phyloP scores from a whole-genome alignment of 257 asterid genomes.

The Solanum ossicruentum region DNA sequence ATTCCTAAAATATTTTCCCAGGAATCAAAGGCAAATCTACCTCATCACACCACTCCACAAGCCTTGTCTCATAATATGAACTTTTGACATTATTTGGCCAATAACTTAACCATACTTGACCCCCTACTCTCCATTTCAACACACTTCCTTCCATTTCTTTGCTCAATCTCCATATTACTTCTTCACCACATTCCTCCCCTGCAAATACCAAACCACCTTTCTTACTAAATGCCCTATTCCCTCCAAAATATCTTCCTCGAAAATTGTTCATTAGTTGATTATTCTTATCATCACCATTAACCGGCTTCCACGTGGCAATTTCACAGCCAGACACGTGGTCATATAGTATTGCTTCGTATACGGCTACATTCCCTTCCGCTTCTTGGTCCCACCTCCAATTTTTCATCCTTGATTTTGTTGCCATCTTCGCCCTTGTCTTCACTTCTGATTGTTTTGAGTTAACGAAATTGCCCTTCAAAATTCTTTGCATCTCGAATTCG shows the following conservation, averaged over 20 bases:
- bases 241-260: slow-evolving; percentile 36
- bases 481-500: slow-evolving; percentile 49
- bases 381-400: slow-evolving; percentile 97
- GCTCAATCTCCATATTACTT: slow-evolving; percentile 56
- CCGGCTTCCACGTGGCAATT: slow-evolving; percentile 58
- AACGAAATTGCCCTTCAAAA: slow-evolving; percentile 46
- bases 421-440: slow-evolving; percentile 44
- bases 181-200: slow-evolving; percentile 50
- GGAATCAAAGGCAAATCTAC: slow-evolving; percentile 78
- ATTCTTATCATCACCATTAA: slow-evolving; percentile 5
- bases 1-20: background rate
- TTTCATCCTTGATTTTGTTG: slow-evolving; percentile 40
- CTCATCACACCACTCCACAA: slow-evolving; percentile 78
- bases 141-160: slow-evolving; percentile 92
- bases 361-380: slow-evolving; percentile 61
- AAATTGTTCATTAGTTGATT: slow-evolving; percentile 8
- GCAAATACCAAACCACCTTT: slow-evolving; percentile 62
- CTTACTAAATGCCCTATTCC: slow-evolving; percentile 44
- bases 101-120: slow-evolving; percentile 67
- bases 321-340: slow-evolving; percentile 54
- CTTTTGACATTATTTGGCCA: slow-evolving; percentile 42
- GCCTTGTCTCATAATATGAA: slow-evolving; percentile 54
- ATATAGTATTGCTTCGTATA: slow-evolving; percentile 45
- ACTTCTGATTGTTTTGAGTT: slow-evolving; percentile 29
- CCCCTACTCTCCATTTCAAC: slow-evolving; percentile 82